Percentiles rank a stretch among this genome's conserved stretches.
These are phyloP conservation scores for Zygosaccharomyces bailii DNA, from an alignment of 805 yeast species.

Conservation along the genomic window DNA sequence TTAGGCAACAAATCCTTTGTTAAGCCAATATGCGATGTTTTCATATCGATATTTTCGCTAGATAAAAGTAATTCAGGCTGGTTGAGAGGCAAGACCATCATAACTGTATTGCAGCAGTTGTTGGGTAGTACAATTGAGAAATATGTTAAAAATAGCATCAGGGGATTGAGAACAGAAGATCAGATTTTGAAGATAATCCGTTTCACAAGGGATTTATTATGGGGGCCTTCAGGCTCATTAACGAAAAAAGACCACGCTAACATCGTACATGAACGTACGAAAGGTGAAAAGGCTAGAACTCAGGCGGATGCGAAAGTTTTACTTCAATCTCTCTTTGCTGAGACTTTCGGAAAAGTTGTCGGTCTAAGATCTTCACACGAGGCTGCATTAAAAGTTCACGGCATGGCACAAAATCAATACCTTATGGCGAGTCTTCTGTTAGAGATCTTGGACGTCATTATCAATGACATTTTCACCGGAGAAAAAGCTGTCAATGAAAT, in stretches of 20 bases:
- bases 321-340: conserved; percentile 56
- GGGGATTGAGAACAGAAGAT: conserved; percentile 33
- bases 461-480: conserved; percentile 36
- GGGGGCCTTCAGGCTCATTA: conserved; percentile 56
- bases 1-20: conserved; percentile 50
- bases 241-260: conserved; percentile 37
- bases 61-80: conserved; percentile 59
- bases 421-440: conserved; percentile 63
- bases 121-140: conserved; percentile 86
- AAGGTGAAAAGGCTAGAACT: conserved; percentile 49
- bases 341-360: conserved; percentile 66
- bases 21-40: conserved; percentile 75
- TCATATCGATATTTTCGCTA: conserved; percentile 66
- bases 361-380: conserved; percentile 61
- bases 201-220: conserved; percentile 33
- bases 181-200: conserved; percentile 43
- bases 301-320: conserved; percentile 56
- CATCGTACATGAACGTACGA: conserved; percentile 39
- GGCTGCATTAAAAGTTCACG: conserved; percentile 60
- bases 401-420: conserved; percentile 68
- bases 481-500: not conserved
- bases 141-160: conserved; percentile 45
- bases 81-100: conserved; percentile 80
- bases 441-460: conserved; percentile 53
- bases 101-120: conserved; percentile 77